Conservation (phyloP, 2,329 filamentous ascomycete genomes). For the Metarhizium sp. region DNA sequence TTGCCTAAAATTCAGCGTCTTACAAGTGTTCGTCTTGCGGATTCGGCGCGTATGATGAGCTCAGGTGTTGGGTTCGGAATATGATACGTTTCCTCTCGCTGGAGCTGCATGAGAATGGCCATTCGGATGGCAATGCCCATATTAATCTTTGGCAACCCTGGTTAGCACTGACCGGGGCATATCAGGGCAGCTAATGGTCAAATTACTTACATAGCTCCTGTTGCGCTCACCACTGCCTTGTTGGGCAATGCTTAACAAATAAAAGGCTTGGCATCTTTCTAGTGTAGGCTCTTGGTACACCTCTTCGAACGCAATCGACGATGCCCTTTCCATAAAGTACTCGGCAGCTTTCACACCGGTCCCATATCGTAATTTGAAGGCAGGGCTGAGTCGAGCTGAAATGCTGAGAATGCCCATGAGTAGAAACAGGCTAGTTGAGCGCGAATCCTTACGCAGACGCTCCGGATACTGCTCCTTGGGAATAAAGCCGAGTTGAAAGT, state of each 20-base stretch:
- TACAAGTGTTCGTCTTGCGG: conserved; percentile 47
- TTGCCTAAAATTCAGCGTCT: conserved; percentile 8
- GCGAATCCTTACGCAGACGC: conserved; percentile 34
- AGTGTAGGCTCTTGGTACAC: conserved; percentile 43
- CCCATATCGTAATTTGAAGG: conserved; percentile 37
- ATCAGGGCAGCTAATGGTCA: background rate
- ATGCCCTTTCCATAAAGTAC: conserved; percentile 42
- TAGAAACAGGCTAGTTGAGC: conserved; percentile 44
- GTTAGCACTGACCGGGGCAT: background rate
- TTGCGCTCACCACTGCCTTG: conserved; percentile 46
- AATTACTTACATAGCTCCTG: conserved; percentile 39
- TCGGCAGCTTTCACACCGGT: conserved; percentile 42
- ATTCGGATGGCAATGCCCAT: conserved; percentile 47
- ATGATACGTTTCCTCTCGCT: conserved; percentile 45
- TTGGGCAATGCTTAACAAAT: conserved; percentile 48
- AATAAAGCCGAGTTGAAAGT: conserved; percentile 52
- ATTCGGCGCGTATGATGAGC: conserved; percentile 40
- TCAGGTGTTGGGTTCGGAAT: conserved; percentile 32
- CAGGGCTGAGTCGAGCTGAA: conserved; percentile 43
- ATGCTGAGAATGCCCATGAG: conserved; percentile 46
- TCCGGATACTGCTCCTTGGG: conserved; percentile 41
- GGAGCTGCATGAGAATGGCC: conserved; percentile 44
- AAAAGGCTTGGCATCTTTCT: conserved; percentile 49
- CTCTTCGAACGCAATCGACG: conserved; percentile 36
- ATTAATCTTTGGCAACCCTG: conserved; percentile 32